Percentiles rank a stretch among this genome's conserved stretches.
These are phyloP conservation scores for Incumbomyces lentus DNA, from an alignment of 2,329 filamentous ascomycete genomes.

Conservation along the genomic window DNA sequence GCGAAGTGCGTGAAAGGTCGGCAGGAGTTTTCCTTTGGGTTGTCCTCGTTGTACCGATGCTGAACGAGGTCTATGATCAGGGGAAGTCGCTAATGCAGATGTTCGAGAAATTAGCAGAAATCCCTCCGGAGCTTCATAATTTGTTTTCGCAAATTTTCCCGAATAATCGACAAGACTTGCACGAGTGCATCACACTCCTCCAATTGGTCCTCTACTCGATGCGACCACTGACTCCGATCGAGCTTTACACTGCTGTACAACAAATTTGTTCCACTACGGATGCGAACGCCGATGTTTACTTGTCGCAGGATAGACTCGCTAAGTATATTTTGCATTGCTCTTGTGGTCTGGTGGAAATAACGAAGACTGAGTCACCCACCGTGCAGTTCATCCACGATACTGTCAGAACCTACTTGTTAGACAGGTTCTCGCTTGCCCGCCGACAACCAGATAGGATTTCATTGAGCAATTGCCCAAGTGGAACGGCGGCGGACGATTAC, in stretches of 20 bases:
- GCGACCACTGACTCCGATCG: constrained; percentile 32
- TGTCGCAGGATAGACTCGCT: constrained; percentile 50
- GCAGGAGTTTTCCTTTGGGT: constrained; percentile 37
- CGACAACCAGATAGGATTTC: constrained; percentile 66
- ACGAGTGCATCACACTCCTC: constrained; percentile 14
- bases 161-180: constrained; percentile 34
- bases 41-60: constrained; percentile 32
- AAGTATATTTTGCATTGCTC: constrained; percentile 34
- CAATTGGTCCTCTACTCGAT: constrained; percentile 45
- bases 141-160: constrained; percentile 44
- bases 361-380: constrained; percentile 16
- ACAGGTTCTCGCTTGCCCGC: constrained; percentile 59
- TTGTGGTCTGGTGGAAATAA: constrained; percentile 36
- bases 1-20: constrained; percentile 1
- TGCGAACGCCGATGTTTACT: background rate
- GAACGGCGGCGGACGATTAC: constrained; percentile 4
- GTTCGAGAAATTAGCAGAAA: constrained; percentile 26
- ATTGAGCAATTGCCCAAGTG: background rate
- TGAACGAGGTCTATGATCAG: constrained; percentile 29
- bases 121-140: constrained; percentile 33
- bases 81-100: constrained; percentile 20
- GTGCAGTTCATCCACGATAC: constrained; percentile 40
- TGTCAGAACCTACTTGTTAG: constrained; percentile 40
- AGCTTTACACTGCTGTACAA: constrained; percentile 38
- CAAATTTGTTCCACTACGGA: background rate